A percentile compares a stretch with the other conserved stretches of the same genome.
phyloP scores from a whole-genome alignment of 208 protist species.

The Herpetomonas tarakana region DNA sequence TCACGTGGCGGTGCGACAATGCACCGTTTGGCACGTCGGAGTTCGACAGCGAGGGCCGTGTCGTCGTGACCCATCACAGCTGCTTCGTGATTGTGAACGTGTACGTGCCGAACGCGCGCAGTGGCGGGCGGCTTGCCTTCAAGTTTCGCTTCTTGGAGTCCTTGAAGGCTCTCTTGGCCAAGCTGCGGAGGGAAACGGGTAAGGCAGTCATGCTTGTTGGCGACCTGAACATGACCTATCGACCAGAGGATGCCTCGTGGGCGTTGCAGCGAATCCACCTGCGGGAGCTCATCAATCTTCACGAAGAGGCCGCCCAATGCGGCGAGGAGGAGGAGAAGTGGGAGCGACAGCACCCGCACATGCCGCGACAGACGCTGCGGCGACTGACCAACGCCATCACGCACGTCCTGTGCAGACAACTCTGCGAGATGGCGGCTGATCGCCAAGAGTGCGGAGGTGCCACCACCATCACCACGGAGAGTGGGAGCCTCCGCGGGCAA shows the following conservation, averaged over 20 bases:
- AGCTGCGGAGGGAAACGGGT: conserved; percentile 34
- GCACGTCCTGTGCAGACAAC: conserved; percentile 27
- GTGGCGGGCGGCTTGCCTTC: conserved; percentile 43
- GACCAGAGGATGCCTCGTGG: conserved; percentile 70
- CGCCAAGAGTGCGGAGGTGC: background rate
- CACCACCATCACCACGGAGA: background rate
- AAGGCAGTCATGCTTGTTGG: conserved; percentile 77
- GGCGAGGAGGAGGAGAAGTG: conserved; percentile 27
- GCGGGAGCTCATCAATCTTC: conserved; percentile 21
- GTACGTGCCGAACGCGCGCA: conserved; percentile 83
- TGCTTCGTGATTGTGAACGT: conserved; percentile 81
- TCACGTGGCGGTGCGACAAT: conserved; percentile 62
- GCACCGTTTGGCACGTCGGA: conserved; percentile 59
- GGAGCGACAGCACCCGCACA: conserved; percentile 20
- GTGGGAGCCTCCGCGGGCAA: background rate
- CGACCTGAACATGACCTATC: conserved; percentile 86
- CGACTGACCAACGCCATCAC: conserved; percentile 31
- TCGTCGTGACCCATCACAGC: conserved; percentile 76
- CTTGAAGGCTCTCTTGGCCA: conserved; percentile 35
- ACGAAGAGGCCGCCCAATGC: conserved; percentile 2
- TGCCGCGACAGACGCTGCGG: conserved; percentile 25
- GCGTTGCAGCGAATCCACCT: conserved; percentile 64
- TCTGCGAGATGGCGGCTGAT: conserved; percentile 10
- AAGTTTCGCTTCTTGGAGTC: conserved; percentile 61
- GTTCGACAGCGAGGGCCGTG: conserved; percentile 81